Conservation (phyloP, 768 basidiomycete species). For the Pleurotus platypus region DNA sequence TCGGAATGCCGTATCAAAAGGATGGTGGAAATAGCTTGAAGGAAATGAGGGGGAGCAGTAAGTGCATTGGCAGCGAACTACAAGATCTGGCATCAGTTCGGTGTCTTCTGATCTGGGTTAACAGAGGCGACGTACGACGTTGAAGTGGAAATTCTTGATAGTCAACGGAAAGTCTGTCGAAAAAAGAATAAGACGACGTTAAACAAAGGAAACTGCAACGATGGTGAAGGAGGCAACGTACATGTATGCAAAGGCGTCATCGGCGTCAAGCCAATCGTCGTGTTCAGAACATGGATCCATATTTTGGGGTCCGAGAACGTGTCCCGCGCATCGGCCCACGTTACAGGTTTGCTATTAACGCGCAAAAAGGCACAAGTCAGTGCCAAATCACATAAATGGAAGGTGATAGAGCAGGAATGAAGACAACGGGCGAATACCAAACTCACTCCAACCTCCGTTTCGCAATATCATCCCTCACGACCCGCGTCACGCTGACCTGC, state of each 20-base stretch:
- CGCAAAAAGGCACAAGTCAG: neutral
- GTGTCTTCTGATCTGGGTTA: neutral
- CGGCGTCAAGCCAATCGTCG: conserved; percentile 4
- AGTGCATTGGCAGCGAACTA: conserved; percentile 7
- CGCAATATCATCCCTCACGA: conserved; percentile 5
- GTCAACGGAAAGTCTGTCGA: neutral
- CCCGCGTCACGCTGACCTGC: conserved; percentile 4
- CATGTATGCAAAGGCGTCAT: conserved; percentile 8
- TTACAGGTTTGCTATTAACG: neutral
- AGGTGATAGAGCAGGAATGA: neutral
- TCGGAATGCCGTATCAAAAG: conserved; percentile 13
- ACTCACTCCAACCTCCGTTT: conserved; percentile 4
- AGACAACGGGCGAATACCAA: neutral
- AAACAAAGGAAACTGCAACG: neutral
- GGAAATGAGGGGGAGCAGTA: conserved; percentile 10
- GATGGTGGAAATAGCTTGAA: conserved; percentile 9
- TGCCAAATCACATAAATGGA: neutral
- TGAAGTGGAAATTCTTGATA: conserved; percentile 8
- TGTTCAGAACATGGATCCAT: conserved; percentile 6
- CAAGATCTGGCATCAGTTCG: too few relatives aligned
- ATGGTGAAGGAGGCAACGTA: neutral
- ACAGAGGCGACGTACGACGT: neutral
- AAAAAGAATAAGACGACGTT: neutral
- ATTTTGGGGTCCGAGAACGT: conserved; percentile 2
- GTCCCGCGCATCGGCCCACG: conserved; percentile 3